These are phyloP conservation scores for Rhodamnia rubescens DNA, from an alignment of 345 rosid genomes.

Conservation along the genomic window DNA sequence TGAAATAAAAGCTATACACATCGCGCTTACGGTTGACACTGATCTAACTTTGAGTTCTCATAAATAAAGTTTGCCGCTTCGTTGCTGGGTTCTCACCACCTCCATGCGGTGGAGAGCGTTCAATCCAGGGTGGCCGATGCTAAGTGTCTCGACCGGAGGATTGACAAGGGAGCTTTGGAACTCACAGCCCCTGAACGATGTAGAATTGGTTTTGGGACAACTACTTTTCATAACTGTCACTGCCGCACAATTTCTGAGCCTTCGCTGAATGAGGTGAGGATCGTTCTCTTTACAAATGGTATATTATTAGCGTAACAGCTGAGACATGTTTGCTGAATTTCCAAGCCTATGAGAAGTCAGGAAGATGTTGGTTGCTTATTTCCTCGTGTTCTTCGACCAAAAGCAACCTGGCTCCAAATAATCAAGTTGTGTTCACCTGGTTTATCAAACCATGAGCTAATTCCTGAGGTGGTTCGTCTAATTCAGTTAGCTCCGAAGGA, in stretches of 20 bases:
- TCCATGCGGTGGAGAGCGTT: not conserved
- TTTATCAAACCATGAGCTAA: not conserved
- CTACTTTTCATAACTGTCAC: not conserved
- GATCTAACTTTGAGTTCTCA: not conserved
- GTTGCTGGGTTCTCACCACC: not conserved
- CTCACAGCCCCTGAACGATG: not conserved
- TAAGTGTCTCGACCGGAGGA: not conserved
- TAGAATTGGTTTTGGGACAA: not conserved
- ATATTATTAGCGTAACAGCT: not conserved
- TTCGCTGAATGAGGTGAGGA: no score
- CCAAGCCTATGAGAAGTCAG: not conserved
- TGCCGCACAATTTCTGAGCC: not conserved
- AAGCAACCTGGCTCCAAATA: not conserved
- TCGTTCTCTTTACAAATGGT: no score
- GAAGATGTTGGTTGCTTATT: no score
- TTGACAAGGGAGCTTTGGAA: not conserved
- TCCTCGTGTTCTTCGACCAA: no score
- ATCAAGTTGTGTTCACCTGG: not conserved
- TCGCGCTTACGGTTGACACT: not conserved
- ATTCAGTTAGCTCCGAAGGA: not conserved
- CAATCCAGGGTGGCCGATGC: not conserved
- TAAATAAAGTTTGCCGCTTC: not conserved
- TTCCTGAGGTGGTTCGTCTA: conserved; percentile 23
- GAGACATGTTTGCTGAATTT: not conserved
- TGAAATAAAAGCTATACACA: not conserved